Evolutionary conservation across 768 basidiomycete species (phyloP).

Genomic region (Tulasnella sp.): DNA sequence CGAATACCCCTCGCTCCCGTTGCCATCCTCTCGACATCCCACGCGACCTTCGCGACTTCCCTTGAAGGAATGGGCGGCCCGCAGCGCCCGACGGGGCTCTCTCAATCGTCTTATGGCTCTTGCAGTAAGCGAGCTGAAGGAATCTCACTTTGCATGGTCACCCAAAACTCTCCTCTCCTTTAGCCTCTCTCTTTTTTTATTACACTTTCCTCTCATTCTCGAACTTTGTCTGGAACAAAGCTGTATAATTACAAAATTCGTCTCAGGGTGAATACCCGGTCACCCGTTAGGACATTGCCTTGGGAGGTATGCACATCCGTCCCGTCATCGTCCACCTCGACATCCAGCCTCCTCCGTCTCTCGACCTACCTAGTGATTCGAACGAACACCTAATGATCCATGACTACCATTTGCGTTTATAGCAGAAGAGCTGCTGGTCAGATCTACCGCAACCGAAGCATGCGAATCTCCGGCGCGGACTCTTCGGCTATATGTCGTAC

Average conservation of each 20-base stretch:
- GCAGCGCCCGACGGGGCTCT: neutral
- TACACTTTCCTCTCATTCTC: neutral
- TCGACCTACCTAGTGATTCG: neutral
- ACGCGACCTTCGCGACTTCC: slow-evolving; percentile 5
- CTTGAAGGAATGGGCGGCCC: neutral
- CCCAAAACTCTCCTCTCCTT: neutral
- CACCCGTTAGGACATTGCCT: neutral
- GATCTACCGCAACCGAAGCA: slow-evolving; percentile 15
- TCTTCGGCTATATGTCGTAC: slow-evolving; percentile 10
- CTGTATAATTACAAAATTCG: neutral
- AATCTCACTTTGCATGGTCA: neutral
- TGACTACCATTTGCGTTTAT: neutral
- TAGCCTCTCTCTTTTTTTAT: neutral
- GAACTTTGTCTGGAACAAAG: neutral
- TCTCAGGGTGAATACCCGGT: neutral
- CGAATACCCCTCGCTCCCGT: neutral
- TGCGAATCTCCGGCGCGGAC: slow-evolving; percentile 19
- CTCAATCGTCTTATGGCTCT: neutral
- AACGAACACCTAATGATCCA: neutral
- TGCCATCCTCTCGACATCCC: neutral
- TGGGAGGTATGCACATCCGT: neutral
- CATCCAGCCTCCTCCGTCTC: neutral
- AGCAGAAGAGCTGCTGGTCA: slow-evolving; percentile 10
- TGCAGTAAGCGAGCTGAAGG: neutral
- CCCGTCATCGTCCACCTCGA: neutral